phyloP scores from a whole-genome alignment of 345 rosid species.

The Eucalyptus leucophloia region DNA sequence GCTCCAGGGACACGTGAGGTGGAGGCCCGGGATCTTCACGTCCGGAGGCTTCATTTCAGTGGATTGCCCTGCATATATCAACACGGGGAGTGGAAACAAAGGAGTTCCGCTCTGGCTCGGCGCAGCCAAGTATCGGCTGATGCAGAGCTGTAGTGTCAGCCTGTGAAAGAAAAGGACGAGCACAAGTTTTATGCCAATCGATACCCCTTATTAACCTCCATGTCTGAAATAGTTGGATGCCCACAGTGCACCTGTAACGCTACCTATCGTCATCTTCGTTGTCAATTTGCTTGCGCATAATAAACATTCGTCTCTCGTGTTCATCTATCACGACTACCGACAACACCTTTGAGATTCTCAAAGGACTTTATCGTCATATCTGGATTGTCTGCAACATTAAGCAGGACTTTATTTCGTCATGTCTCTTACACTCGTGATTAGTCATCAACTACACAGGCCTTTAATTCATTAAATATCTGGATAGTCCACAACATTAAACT shows the following conservation, averaged over 20 bases:
- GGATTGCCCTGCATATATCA: constrained; percentile 13
- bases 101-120: constrained; percentile 1
- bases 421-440: background rate
- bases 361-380: background rate
- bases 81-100: background rate
- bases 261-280: background rate
- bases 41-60: constrained; percentile 11
- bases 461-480: background rate
- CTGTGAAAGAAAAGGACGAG: background rate
- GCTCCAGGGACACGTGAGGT: constrained; percentile 17
- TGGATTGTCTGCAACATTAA: background rate
- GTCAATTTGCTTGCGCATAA: background rate
- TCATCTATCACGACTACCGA: background rate
- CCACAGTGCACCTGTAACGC: background rate
- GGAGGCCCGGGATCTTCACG: constrained; percentile 16
- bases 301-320: background rate
- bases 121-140: constrained; percentile 8
- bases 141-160: constrained; percentile 14
- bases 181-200: background rate
- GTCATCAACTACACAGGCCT: background rate
- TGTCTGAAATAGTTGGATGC: background rate
- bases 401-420: background rate
- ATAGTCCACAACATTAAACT: background rate
- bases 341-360: background rate
- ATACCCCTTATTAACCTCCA: background rate